Percentiles rank a stretch among this genome's conserved stretches.
Evolutionary conservation across 345 rosid genomes (phyloP).

Genomic region (Eucalyptus curtisii): DNA sequence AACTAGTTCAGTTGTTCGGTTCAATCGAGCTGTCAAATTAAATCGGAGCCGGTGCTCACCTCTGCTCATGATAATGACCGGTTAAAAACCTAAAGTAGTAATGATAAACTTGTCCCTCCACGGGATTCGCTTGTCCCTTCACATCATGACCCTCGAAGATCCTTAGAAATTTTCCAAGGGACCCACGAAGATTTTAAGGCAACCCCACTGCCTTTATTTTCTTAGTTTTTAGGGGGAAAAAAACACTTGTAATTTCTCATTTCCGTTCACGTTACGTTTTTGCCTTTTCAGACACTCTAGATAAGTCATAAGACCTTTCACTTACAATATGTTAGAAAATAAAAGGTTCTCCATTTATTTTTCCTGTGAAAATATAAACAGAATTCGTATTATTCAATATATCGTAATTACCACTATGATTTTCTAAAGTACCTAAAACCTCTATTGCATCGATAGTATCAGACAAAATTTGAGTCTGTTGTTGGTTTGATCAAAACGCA

Average conservation of each 20-base stretch:
- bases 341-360: not conserved
- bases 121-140: not conserved
- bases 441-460: not conserved
- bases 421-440: not conserved
- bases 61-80: not conserved
- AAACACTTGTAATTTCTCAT: not conserved
- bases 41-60: not conserved
- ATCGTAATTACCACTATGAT: not conserved
- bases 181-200: not conserved
- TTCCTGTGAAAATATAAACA: not conserved
- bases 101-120: not conserved
- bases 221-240: not conserved
- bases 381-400: not conserved
- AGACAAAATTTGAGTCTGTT: not conserved
- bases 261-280: not conserved
- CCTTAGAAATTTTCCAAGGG: not conserved
- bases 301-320: not conserved
- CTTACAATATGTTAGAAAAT: not conserved
- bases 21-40: not conserved
- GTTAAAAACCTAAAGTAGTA: not conserved
- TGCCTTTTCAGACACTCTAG: not conserved
- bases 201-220: not conserved
- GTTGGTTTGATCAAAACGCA: not conserved
- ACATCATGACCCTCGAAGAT: not conserved
- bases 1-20: not conserved